phyloP scores from a whole-genome alignment of 2,329 filamentous ascomycete genomes.

The Neoascochyta sp. region DNA sequence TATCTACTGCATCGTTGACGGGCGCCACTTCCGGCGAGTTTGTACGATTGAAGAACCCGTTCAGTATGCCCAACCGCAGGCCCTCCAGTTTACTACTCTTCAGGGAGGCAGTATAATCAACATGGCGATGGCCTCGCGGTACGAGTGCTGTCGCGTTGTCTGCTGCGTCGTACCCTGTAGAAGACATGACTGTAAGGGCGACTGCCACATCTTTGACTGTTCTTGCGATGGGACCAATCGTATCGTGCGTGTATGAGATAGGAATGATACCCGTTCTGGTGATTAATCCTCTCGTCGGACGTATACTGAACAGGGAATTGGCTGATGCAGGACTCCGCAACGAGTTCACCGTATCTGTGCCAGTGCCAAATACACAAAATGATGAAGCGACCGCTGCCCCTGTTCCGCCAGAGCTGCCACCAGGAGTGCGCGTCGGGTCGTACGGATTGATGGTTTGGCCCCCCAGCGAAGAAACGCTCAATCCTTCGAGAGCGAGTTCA shows the following conservation, averaged over 20 bases:
- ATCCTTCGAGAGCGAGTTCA: constrained; percentile 61
- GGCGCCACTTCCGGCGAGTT: constrained; percentile 52
- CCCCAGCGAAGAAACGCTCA: constrained; percentile 59
- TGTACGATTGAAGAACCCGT: constrained; percentile 58
- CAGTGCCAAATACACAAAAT: constrained; percentile 57
- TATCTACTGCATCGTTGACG: constrained; percentile 53
- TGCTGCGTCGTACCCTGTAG: constrained; percentile 48
- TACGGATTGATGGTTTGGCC: constrained; percentile 67
- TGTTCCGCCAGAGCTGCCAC: constrained; percentile 61
- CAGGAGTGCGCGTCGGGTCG: constrained; percentile 60
- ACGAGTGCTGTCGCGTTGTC: constrained; percentile 54
- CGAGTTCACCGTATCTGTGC: constrained; percentile 61
- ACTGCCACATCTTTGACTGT: constrained; percentile 50
- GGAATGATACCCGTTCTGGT: constrained; percentile 52
- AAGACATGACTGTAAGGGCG: constrained; percentile 52
- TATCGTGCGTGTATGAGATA: constrained; percentile 56
- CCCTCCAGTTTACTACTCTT: constrained; percentile 35
- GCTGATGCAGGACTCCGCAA: constrained; percentile 58
- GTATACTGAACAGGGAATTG: constrained; percentile 57
- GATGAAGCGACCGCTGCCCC: constrained; percentile 58
- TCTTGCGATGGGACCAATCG: constrained; percentile 53
- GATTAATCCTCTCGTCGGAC: constrained; percentile 55
- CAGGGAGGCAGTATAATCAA: constrained; percentile 49
- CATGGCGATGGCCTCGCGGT: constrained; percentile 40
- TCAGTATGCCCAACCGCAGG: constrained; percentile 49